Base-by-base conservation (phyloP, 2,329 filamentous ascomycete species). In the Passalora sequoiae region DNA sequence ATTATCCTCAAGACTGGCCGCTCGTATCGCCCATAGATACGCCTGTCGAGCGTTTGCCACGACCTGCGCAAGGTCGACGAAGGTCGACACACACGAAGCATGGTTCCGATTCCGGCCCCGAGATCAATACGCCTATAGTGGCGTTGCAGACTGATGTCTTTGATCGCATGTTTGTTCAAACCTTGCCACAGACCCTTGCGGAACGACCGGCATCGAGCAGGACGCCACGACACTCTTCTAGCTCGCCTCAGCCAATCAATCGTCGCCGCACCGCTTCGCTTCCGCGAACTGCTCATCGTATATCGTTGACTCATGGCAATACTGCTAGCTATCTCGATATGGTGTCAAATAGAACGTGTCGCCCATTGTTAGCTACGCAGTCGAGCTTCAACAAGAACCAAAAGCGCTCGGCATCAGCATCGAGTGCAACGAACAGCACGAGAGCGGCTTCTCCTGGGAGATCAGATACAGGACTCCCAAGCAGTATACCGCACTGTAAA, bases 111-210 rank as follows among this genome's bases (percentile, higher is more conserved):
- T 38, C 39, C 5, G 49, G 33, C 10, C 45, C 52, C 4, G 53
- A 49, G 40, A 49, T 46, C 16, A 29, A 44, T 8, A 56, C 48
- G 15, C 54, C 56, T 2, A 46, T 40, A 6, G 31, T 45, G 7
- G 43, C 59, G 6, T 47, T 64, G 21, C 53, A 51, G 22, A 59
- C 56, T 7, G 56, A 64, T 43, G 49, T 41, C 6, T 65, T 64
- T 28, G 56, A 65, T 20, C 53, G 50, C 16, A 56, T 59, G 41
- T 64, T 64, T 40, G 56, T 65, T 6, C 49, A 59, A 21, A 60
- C 53, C 37, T 40, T 65, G 7, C 61, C 59, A 4, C 30, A 27
- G 21, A 33, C 44, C 8, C 28, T 21, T 21, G 19, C n/a, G 24
- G 38, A 32, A 20, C 38, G 38, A 20, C 40, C 40, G 8, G 22